These are phyloP conservation scores for Ambrosia hybrid DNA, from an alignment of 140 eudicot genomes.

Conservation along the genomic window DNA sequence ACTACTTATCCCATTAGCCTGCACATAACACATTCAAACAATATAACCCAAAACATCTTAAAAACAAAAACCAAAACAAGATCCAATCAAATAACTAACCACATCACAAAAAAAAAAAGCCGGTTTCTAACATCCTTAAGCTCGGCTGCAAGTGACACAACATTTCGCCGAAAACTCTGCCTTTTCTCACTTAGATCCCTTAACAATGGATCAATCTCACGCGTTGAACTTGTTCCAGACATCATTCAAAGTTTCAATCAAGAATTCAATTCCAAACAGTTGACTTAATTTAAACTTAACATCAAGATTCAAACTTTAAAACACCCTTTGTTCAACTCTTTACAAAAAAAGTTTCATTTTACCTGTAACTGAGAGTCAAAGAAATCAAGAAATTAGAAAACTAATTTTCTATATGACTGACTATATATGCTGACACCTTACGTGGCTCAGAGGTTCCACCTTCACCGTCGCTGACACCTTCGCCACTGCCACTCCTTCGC, in stretches of 20 bases:
- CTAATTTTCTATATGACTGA: background rate
- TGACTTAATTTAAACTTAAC: background rate
- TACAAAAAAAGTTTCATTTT: background rate
- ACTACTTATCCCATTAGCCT: no score
- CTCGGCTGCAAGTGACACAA: slow-evolving; percentile 89
- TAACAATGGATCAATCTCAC: slow-evolving; percentile 70
- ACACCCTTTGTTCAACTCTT: background rate
- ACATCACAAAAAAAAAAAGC: no score
- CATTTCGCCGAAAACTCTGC: slow-evolving; percentile 75
- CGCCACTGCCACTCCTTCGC: no score
- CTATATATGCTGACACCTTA: no score
- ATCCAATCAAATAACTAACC: no score
- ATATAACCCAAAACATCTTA: no score
- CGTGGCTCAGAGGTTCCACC: no score
- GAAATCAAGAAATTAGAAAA: slow-evolving; percentile 7
- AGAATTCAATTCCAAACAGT: background rate
- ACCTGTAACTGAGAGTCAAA: slow-evolving; percentile 30
- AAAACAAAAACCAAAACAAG: no score
- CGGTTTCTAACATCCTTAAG: slow-evolving; percentile 85
- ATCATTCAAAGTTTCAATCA: slow-evolving; percentile 1
- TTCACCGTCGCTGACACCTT: no score
- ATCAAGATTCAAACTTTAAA: slow-evolving; percentile 17
- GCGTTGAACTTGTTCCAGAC: slow-evolving; percentile 23
- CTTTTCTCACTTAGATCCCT: slow-evolving; percentile 87
- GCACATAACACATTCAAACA: no score